Base-by-base conservation (phyloP, 352 stramenopile genomes). In the Globisporangium ultimum region DNA sequence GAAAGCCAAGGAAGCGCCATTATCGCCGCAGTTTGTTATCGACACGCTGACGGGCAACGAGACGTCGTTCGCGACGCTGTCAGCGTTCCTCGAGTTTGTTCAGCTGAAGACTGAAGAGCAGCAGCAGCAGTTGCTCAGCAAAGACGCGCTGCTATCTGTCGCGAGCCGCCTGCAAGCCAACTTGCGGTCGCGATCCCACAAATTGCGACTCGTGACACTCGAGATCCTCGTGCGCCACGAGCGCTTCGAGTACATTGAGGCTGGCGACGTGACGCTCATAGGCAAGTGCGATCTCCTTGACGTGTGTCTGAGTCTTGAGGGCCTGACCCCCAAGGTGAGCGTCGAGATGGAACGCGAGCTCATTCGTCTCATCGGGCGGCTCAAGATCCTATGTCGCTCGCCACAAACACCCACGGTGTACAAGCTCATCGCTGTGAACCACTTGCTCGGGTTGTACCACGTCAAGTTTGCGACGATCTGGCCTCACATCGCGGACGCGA, bases 381-480 rank as follows among this genome's bases (percentile, higher is more conserved):
- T 95, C 20, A 92, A 95, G 63, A 81, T 94, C 24, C 57, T 94
- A 2, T 80, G 68, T 42, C 74, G 83, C 7, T 91, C 84, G 3
- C 55, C 72, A 24, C 81, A 95, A 61, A 91, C 81, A 0, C 87
- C 87, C n/a, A 49, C 62, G 0, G 32, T 93, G 11, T 92, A 93
- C 76, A 93, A 95, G 70, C 71, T 80, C 28, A 57, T 92, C 22
- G 83, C 86, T 3, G 66, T 89, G 28, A 80, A 88, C 47, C 84
- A 92, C 18, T 63, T 95, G 24, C 71, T 93, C 38, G 87, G 87
- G 52, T 62, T 95, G 18, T 93, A 90, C 66, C 86, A 96, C 58
- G 84, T 96, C 56, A 96, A 96, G 61, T 94, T 95, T 54, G 80
- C 87, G 9, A 91, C 82, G 5, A 80, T 96, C 61, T 96, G 87